These are phyloP conservation scores for Lathyrus sativus DNA, from an alignment of 306 rosid species.

Conservation along the genomic window DNA sequence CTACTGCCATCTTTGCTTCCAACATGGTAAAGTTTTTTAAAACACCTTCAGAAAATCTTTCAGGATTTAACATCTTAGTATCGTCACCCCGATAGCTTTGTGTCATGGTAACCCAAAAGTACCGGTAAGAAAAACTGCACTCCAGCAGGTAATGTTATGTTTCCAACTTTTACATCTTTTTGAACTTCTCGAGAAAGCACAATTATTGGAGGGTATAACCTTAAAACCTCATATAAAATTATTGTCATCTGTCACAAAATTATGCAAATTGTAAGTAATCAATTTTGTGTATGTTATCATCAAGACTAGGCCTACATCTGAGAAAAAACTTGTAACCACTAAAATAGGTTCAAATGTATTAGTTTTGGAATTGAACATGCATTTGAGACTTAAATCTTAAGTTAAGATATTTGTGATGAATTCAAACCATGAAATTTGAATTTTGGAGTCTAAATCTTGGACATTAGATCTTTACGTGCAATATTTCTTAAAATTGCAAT, in stretches of 20 bases:
- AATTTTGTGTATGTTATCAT: not conserved
- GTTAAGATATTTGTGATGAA: too few relatives aligned
- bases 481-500: too few relatives aligned
- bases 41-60: slow-evolving; percentile 59
- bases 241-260: slow-evolving; percentile 45
- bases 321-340: too few relatives aligned
- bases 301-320: not conserved
- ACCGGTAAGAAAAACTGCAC: slow-evolving; percentile 38
- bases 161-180: slow-evolving; percentile 45
- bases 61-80: slow-evolving; percentile 58
- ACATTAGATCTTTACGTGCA: too few relatives aligned
- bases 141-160: slow-evolving; percentile 48
- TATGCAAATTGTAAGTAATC: not conserved
- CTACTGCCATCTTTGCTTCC: slow-evolving; percentile 46
- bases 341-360: too few relatives aligned
- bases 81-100: slow-evolving; percentile 63
- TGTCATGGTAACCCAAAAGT: slow-evolving; percentile 44
- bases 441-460: too few relatives aligned
- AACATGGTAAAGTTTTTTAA: slow-evolving; percentile 46
- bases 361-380: too few relatives aligned
- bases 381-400: too few relatives aligned
- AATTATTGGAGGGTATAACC: slow-evolving; percentile 50
- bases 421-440: too few relatives aligned
- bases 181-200: not conserved
- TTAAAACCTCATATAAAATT: slow-evolving; percentile 56